phyloP scores from a whole-genome alignment of 2,329 filamentous ascomycete species.

The Acephala macrosclerotiorum region DNA sequence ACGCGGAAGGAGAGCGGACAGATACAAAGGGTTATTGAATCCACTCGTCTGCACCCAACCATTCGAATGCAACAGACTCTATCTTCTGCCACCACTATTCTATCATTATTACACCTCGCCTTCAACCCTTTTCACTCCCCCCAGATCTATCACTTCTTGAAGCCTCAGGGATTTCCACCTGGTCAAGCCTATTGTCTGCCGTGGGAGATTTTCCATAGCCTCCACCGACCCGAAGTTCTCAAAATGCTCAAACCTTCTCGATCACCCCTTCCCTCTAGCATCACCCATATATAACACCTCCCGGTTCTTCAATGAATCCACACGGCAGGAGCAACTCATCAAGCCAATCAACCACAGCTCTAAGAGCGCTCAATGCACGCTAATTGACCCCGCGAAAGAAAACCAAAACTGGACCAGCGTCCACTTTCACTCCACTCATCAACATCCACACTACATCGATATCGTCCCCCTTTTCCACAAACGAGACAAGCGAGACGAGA shows the following conservation, averaged over 20 bases:
- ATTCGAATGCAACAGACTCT: slow-evolving; percentile 3
- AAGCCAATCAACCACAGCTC: slow-evolving; percentile 5
- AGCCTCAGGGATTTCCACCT: slow-evolving; percentile 28
- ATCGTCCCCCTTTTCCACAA: neutral
- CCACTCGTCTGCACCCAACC: neutral
- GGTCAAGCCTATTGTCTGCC: too few species aligned
- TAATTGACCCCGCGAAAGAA: neutral
- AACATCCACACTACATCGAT: neutral
- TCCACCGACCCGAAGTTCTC: too few species aligned
- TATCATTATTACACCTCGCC: neutral
- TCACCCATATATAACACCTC: slow-evolving; percentile 72
- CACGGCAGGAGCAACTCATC: too few species aligned
- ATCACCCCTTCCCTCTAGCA: slow-evolving; percentile 75
- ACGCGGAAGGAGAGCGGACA: neutral
- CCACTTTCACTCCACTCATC: neutral
- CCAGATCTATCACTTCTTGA: slow-evolving; percentile 30
- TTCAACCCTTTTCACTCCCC: too few species aligned
- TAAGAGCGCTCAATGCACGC: neutral
- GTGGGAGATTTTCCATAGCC: too few species aligned
- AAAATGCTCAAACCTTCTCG: slow-evolving; percentile 75
- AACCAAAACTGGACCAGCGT: neutral
- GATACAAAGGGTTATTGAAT: neutral
- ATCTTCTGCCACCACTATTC: slow-evolving; percentile 13
- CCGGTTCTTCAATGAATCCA: too few species aligned
- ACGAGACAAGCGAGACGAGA: neutral